Evolutionary conservation across 2,329 filamentous ascomycete species (phyloP).

Genomic region (Stachybotrys chartarum): DNA sequence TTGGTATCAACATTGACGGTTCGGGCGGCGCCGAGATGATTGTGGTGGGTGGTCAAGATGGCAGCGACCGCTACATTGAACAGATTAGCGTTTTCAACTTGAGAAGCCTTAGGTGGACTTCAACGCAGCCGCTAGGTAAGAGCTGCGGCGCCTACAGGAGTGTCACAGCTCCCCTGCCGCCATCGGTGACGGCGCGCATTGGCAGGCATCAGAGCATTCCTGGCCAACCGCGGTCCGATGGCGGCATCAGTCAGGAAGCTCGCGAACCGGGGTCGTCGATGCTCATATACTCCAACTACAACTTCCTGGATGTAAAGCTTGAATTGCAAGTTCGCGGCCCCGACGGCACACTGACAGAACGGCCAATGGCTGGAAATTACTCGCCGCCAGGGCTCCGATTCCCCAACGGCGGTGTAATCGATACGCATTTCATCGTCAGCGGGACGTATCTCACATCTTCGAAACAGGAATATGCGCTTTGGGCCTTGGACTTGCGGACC

Average conservation of each 20-base stretch:
- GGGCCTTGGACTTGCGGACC: slow-evolving; percentile 84
- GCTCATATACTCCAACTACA: slow-evolving; percentile 99
- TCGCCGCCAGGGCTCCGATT: slow-evolving; percentile 91
- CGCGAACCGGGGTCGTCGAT: slow-evolving; percentile 62
- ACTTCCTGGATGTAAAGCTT: slow-evolving; percentile 93
- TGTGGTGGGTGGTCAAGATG: slow-evolving; percentile 92
- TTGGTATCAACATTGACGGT: slow-evolving; percentile 85
- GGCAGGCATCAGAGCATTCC: slow-evolving; percentile 45
- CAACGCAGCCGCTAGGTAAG: slow-evolving; percentile 77
- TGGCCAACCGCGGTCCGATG: slow-evolving; percentile 30
- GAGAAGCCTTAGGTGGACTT: slow-evolving; percentile 90
- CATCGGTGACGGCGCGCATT: slow-evolving; percentile 57
- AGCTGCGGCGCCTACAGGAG: slow-evolving; percentile 96
- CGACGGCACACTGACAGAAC: slow-evolving; percentile 79
- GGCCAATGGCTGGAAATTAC: slow-evolving; percentile 78
- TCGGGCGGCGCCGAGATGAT: slow-evolving; percentile 94
- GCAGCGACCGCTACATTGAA: slow-evolving; percentile 97
- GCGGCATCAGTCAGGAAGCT: slow-evolving; percentile 42
- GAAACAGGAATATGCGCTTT: slow-evolving; percentile 95
- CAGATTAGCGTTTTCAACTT: slow-evolving; percentile 98
- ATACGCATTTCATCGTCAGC: slow-evolving; percentile 94
- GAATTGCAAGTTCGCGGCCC: slow-evolving; percentile 83
- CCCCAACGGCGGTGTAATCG: slow-evolving; percentile 91
- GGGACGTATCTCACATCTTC: slow-evolving; percentile 96
- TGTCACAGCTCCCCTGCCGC: slow-evolving; percentile 78